These are phyloP conservation scores for Talaromyces albobiverticillius DNA, from an alignment of 2,329 filamentous ascomycete genomes.

Conservation along the genomic window DNA sequence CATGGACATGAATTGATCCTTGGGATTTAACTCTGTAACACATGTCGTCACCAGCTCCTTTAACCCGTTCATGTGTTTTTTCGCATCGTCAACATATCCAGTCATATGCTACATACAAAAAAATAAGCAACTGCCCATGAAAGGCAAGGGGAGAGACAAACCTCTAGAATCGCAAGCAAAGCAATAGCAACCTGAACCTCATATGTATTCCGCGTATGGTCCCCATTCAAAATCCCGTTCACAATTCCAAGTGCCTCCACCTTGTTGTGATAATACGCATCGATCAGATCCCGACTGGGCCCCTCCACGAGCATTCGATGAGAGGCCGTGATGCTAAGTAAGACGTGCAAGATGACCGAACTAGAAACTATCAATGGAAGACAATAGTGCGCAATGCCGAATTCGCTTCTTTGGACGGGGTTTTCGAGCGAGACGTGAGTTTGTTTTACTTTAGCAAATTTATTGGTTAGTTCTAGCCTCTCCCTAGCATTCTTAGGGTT, in stretches of 20 bases:
- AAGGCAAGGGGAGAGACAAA: background rate
- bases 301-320: slow-evolving; percentile 2
- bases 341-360: background rate
- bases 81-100: background rate
- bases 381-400: slow-evolving; percentile 1
- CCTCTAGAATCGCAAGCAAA: slow-evolving; percentile 3
- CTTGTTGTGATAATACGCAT: background rate
- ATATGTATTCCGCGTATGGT: background rate
- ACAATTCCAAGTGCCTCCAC: background rate
- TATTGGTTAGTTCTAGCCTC: too few species aligned
- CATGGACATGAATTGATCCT: background rate
- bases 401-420: background rate
- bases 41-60: background rate
- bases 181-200: slow-evolving; percentile 3
- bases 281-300: background rate
- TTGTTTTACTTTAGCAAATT: background rate
- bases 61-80: background rate
- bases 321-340: background rate
- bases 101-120: background rate
- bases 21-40: too few species aligned
- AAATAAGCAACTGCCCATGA: background rate
- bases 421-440: background rate
- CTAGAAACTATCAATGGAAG: background rate
- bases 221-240: background rate
- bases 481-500: too few species aligned